Evolutionary conservation across 768 basidiomycete genomes (phyloP).

Genomic region (Hericium coralloides): DNA sequence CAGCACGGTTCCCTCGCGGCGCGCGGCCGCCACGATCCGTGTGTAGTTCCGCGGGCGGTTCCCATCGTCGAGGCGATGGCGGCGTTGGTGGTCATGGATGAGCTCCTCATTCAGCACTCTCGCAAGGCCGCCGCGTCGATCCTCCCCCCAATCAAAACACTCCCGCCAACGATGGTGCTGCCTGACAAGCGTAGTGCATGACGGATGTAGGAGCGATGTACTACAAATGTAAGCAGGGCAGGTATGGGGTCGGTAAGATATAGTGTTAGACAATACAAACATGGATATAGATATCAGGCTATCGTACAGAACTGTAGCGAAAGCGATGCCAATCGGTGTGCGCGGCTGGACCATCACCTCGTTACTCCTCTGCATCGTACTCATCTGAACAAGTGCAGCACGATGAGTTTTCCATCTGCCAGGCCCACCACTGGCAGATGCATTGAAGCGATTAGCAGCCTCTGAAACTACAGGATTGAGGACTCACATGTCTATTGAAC

Average conservation of each 20-base stretch:
- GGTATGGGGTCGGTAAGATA: background rate
- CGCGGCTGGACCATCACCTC: background rate
- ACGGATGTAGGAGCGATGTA: background rate
- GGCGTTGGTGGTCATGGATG: slow-evolving; percentile 90
- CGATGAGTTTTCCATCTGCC: slow-evolving; percentile 55
- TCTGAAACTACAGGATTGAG: background rate
- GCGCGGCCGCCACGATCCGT: slow-evolving; percentile 92
- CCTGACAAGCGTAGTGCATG: background rate
- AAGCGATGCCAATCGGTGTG: background rate
- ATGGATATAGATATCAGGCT: too few species aligned
- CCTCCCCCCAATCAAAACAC: slow-evolving; percentile 79
- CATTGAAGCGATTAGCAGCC: background rate
- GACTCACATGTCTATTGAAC: slow-evolving; percentile 58
- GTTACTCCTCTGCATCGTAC: slow-evolving; percentile 41
- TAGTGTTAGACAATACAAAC: background rate
- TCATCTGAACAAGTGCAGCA: slow-evolving; percentile 50
- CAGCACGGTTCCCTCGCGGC: slow-evolving; percentile 82
- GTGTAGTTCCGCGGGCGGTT: slow-evolving; percentile 93
- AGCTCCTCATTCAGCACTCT: slow-evolving; percentile 82
- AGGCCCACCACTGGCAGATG: slow-evolving; percentile 71
- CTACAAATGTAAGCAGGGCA: background rate
- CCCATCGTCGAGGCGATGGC: slow-evolving; percentile 99
- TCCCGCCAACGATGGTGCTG: slow-evolving; percentile 83
- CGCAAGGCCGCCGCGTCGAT: slow-evolving; percentile 64
- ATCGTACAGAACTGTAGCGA: background rate